Percentiles rank a stretch among this genome's conserved stretches.
phyloP scores from a whole-genome alignment of 75 land plant genomes.

The Picea glauca region DNA sequence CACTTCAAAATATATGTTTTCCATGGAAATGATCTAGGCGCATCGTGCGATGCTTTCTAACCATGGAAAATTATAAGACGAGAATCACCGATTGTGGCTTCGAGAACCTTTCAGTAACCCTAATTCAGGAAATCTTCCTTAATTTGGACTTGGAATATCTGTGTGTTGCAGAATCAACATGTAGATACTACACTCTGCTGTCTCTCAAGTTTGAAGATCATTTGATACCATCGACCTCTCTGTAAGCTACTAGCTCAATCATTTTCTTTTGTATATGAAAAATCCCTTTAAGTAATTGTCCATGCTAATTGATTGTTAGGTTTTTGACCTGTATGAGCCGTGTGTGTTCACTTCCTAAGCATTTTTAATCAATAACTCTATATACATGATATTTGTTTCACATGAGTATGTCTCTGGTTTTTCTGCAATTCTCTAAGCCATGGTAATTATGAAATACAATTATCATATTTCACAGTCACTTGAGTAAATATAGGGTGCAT shows the following conservation, averaged over 20 bases:
- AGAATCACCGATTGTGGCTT: neutral
- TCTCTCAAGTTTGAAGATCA: slow-evolving; percentile 19
- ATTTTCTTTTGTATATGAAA: neutral
- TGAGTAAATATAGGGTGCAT: too few species aligned
- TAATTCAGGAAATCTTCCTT: slow-evolving; percentile 29
- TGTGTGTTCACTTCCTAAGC: too few species aligned
- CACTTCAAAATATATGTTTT: too few species aligned
- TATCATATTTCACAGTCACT: too few species aligned
- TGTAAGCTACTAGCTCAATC: slow-evolving; percentile 5
- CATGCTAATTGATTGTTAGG: too few species aligned
- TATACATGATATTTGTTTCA: neutral
- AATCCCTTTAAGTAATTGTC: too few species aligned
- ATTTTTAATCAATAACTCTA: neutral
- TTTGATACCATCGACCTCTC: slow-evolving; percentile 27
- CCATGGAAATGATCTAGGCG: too few species aligned
- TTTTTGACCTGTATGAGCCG: too few species aligned
- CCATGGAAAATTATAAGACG: neutral
- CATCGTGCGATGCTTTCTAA: too few species aligned
- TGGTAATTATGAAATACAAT: too few species aligned
- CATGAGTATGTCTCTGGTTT: neutral
- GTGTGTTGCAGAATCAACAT: slow-evolving; percentile 34
- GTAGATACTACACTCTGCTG: slow-evolving; percentile 23
- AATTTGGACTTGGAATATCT: slow-evolving; percentile 42
- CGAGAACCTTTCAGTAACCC: slow-evolving; percentile 27
- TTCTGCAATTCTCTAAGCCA: too few species aligned